Base-by-base conservation (phyloP, 495 filamentous ascomycete species). In the Friedmanniomyces endolithicus region DNA sequence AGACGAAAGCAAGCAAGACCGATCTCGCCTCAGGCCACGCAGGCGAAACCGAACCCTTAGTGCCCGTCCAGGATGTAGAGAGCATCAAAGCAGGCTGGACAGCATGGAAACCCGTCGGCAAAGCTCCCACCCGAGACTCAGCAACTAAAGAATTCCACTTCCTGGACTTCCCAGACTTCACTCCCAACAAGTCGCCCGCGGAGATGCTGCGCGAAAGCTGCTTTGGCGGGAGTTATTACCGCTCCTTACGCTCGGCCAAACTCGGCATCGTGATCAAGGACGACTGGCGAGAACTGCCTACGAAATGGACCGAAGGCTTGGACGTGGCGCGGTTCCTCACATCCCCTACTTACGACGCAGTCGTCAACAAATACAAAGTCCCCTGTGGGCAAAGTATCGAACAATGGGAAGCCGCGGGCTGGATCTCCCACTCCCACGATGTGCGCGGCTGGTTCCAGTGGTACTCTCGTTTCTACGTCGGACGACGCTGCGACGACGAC, bases 391-490 rank as follows among this genome's bases (percentile, higher is more conserved):
- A 77, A 60, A 67, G 55, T 9, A 75, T 75, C 34, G 74, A 77
- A 60, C 70, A 73, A 19, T 75, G 74, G 74, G 74, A 77, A 44
- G 69, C 69, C 0, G 64, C 69, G 0, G 74, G 74, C 0, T 77
- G 74, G 74, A 75, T 76, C 27, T 62, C 63, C 27, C 74, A 74
- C 53, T 57, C 61, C 14, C 66, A 69, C 29, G 73, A 75, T 53
- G 70, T 74, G 4, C 62, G 73, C 47, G 73, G 73, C 23, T 75
- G 73, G 73, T 75, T 75, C 57, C 74, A 76, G 55, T 75, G 74
- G 74, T 75, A 75, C 52, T 71, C 67, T 41, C 71, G 72, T 1
- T 75, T 74, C 63, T 75, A 69, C 60, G 62, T 66, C 34, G 74
- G 74, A 0, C 55, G 74, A 16, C 61, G 74, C 23, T 75, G 74